Evolutionary conservation across 2,329 filamentous ascomycete species (phyloP), one percentile per base, ranked within the genome.

Genomic region (Verticillium alfalfae): DNA sequence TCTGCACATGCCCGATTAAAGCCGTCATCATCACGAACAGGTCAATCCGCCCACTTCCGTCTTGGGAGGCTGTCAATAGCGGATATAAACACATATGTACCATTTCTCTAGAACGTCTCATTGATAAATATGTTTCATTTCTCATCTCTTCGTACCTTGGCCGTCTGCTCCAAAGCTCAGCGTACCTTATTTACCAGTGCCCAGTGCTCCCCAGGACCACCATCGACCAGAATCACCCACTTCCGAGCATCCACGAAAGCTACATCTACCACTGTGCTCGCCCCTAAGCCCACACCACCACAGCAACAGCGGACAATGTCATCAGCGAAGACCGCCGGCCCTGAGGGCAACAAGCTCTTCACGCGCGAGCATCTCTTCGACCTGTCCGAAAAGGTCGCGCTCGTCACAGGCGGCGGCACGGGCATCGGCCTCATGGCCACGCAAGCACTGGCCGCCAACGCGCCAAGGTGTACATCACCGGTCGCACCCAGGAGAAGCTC

Each of bases 361-460:
- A 71, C 72, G 16, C 70, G 74, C 26, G 66, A 75, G 59, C 68
- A 67, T 59, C 73, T 81, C 37, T 81, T 80, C 61, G 70, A 79
- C 66, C 72, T 80, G 37, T 70, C 71, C 16, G 77, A 74, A 61
- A 76, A 73, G 57, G 77, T 81, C 1, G 79, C 79, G 41, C 75
- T 81, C 15, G 74, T 81, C 26, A 81, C 79, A 2, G 57, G 80
- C 31, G 81, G 83, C 52, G 83, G 83, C 37, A 84, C 87, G 61
- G 87, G 87, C 34, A 88, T 90, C 59, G 88, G 88, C 5, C 81
- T 88, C 60, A 90, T 90, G 87, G 86, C 87, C 54, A 84, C 85
- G 2, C 84, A 89, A 66, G 84, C 87, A 7, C 86, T 89, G 60
- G 84, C 89, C 0, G 76, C 79, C 62, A 91, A 90, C 72, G 87